Evolutionary conservation across 805 yeast genomes (phyloP).

Genomic region (Metschnikowia cubensis): DNA sequence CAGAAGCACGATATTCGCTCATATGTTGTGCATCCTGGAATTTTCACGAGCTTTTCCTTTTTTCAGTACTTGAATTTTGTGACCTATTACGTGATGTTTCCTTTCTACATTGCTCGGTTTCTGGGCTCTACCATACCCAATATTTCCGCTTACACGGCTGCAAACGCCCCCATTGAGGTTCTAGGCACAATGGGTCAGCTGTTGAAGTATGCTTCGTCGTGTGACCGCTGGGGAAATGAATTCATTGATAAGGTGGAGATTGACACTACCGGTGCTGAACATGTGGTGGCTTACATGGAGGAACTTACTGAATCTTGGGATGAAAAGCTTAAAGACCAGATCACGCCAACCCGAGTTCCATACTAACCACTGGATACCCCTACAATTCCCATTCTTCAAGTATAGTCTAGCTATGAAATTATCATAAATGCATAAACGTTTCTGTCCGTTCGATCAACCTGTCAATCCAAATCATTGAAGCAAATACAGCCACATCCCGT

Average conservation of each 20-base stretch:
- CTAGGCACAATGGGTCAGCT: constrained; percentile 52
- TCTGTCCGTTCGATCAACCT: too few relatives aligned
- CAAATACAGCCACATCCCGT: constrained; percentile 20
- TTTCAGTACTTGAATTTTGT: constrained; percentile 70
- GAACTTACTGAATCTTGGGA: constrained; percentile 66
- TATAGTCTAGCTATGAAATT: too few relatives aligned
- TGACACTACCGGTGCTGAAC: constrained; percentile 61
- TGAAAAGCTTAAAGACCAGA: constrained; percentile 66
- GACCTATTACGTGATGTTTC: constrained; percentile 75
- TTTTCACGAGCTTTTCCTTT: constrained; percentile 80
- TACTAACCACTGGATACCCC: not conserved
- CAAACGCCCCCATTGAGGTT: constrained; percentile 67
- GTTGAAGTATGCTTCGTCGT: constrained; percentile 65
- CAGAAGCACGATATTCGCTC: constrained; percentile 55
- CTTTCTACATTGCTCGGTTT: constrained; percentile 79
- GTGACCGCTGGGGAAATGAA: constrained; percentile 60
- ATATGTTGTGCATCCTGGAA: constrained; percentile 90
- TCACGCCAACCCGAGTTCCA: constrained; percentile 45
- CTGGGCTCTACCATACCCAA: constrained; percentile 88
- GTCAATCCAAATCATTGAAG: constrained; percentile 3
- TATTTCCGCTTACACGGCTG: constrained; percentile 83
- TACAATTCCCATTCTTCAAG: too few relatives aligned
- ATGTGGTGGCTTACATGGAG: constrained; percentile 63
- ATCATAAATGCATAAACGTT: not conserved
- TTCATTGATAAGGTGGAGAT: constrained; percentile 53